Percentiles rank a stretch among this genome's conserved stretches.
Conservation (phyloP, 352 stramenopile genomes). For the Globisporangium iwayamae region DNA sequence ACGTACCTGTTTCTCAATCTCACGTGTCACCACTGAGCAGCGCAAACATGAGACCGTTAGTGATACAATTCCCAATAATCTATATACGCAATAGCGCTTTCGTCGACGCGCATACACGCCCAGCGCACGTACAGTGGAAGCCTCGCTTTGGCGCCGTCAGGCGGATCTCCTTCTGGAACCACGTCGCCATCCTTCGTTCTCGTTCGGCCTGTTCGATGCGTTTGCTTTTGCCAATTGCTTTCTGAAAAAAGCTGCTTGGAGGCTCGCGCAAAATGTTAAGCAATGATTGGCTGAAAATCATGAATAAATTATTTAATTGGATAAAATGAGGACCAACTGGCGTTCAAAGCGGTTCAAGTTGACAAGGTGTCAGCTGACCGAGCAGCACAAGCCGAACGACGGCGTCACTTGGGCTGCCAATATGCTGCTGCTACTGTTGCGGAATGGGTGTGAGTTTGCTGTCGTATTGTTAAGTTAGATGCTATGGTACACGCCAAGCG, state of each 20-base stretch:
- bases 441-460: background rate
- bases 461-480: constrained; percentile 9
- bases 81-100: background rate
- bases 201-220: background rate
- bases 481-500: constrained; percentile 9
- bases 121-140: constrained; percentile 60
- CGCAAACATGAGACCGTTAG: background rate
- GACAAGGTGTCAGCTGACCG: no score
- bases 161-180: constrained; percentile 87
- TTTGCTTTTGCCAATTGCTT: constrained; percentile 5
- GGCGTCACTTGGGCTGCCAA: background rate
- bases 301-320: background rate
- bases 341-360: background rate
- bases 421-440: background rate
- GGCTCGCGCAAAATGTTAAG: background rate
- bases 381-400: background rate
- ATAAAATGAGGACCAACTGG: background rate
- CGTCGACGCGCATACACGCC: background rate
- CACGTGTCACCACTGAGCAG: constrained; percentile 67
- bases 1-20: constrained; percentile 79
- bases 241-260: constrained; percentile 5
- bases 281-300: constrained; percentile 10
- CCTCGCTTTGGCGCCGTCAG: constrained; percentile 71
- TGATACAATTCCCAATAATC: background rate
- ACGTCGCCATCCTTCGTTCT: constrained; percentile 43